Conservation (phyloP, 495 filamentous ascomycete genomes). For the Platismatia glauca region DNA sequence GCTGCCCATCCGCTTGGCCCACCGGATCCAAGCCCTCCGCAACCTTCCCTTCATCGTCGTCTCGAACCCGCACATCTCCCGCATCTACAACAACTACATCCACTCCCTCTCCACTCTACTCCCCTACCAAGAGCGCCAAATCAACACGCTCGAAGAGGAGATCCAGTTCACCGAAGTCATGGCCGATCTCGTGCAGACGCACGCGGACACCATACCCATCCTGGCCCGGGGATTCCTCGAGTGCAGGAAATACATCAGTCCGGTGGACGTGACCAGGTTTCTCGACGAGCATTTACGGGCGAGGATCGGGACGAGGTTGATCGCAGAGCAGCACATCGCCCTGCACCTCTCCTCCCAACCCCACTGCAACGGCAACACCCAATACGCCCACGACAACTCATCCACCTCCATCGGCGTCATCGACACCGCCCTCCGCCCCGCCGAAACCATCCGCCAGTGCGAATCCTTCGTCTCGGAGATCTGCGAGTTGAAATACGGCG, state of each 20-base stretch:
- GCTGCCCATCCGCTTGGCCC: slow-evolving; percentile 86
- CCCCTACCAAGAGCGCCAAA: slow-evolving; percentile 67
- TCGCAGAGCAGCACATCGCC: slow-evolving; percentile 95
- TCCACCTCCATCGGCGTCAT: slow-evolving; percentile 91
- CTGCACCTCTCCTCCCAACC: slow-evolving; percentile 76
- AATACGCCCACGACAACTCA: slow-evolving; percentile 39
- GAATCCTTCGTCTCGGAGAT: slow-evolving; percentile 89
- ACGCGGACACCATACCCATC: slow-evolving; percentile 86
- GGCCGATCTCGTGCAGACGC: slow-evolving; percentile 85
- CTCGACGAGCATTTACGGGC: slow-evolving; percentile 90
- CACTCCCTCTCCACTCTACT: slow-evolving; percentile 84
- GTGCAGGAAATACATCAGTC: slow-evolving; percentile 75
- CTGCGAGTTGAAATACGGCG: slow-evolving; percentile 91
- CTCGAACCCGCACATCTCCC: slow-evolving; percentile 82
- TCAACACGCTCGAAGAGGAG: slow-evolving; percentile 79
- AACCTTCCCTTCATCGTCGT: slow-evolving; percentile 97
- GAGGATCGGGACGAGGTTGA: slow-evolving; percentile 84
- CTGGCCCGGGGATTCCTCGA: slow-evolving; percentile 89
- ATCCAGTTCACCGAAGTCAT: slow-evolving; percentile 83
- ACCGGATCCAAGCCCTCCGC: slow-evolving; percentile 81
- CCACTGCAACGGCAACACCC: slow-evolving; percentile 41
- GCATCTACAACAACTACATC: slow-evolving; percentile 90
- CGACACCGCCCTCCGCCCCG: slow-evolving; percentile 80
- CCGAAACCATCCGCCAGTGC: slow-evolving; percentile 68
- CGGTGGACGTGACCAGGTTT: slow-evolving; percentile 74